These are phyloP conservation scores for Colletotrichum coccodes DNA, from an alignment of 2,329 filamentous ascomycete genomes.

Conservation along the genomic window DNA sequence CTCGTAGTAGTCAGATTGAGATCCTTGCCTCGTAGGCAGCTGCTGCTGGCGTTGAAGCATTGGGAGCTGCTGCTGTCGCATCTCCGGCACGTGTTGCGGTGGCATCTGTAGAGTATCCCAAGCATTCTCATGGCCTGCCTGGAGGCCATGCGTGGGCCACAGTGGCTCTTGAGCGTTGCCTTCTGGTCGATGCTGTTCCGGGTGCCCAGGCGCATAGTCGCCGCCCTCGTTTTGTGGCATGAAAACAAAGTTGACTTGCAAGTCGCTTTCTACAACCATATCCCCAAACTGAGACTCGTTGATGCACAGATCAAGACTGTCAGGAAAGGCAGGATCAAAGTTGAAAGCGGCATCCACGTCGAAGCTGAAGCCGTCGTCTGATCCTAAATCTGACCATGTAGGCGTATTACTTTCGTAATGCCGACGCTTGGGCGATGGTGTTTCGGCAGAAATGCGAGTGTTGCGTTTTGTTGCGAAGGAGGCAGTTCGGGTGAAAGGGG, in stretches of 20 bases:
- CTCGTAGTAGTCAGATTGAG: conserved; percentile 22
- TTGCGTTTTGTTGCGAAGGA: conserved; percentile 19
- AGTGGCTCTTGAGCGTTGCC: conserved; percentile 9
- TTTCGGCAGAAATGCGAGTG: neutral
- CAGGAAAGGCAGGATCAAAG: neutral
- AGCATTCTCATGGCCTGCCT: conserved; percentile 7
- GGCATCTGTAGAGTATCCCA: conserved; percentile 27
- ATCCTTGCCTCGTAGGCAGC: conserved; percentile 2
- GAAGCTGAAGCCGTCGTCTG: conserved; percentile 14
- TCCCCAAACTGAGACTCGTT: conserved; percentile 5
- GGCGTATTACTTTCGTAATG: neutral
- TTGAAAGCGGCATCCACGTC: conserved; percentile 4
- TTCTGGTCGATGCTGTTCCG: conserved; percentile 19
- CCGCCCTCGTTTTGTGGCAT: conserved; percentile 16
- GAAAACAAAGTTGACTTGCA: conserved; percentile 30
- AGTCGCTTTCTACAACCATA: conserved; percentile 8
- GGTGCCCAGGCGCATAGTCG: conserved; percentile 2
- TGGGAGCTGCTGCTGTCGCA: conserved; percentile 24
- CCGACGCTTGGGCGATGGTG: neutral
- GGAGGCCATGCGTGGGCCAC: conserved; percentile 16
- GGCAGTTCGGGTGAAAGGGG: conserved; percentile 6
- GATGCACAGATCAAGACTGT: conserved; percentile 8
- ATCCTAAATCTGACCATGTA: conserved; percentile 22
- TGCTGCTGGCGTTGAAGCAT: conserved; percentile 19
- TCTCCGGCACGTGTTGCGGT: conserved; percentile 13